These are phyloP conservation scores for Aspergillus nidulans DNA, from an alignment of 495 filamentous ascomycete species.

Conservation along the genomic window DNA sequence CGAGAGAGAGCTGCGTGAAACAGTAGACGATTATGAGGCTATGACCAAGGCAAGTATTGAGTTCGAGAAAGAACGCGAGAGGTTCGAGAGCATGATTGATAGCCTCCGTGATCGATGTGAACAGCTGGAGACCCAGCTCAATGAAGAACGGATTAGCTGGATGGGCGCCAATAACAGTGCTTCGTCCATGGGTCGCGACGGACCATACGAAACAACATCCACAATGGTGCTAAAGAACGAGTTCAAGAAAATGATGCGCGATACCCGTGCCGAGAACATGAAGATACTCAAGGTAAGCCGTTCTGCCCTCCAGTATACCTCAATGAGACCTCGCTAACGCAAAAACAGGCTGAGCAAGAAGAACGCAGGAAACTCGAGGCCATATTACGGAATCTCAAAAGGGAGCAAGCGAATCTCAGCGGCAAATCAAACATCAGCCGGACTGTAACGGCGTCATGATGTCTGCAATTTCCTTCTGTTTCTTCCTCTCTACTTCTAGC, in stretches of 20 bases:
- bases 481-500: neutral
- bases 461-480: neutral
- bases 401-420: slow-evolving; percentile 46
- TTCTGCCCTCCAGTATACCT: neutral
- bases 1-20: slow-evolving; percentile 75
- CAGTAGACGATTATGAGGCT: slow-evolving; percentile 77
- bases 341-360: slow-evolving; percentile 62
- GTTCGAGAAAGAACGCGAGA: slow-evolving; percentile 79
- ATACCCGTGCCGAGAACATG: slow-evolving; percentile 67
- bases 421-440: slow-evolving; percentile 50
- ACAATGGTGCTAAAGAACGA: slow-evolving; percentile 73
- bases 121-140: slow-evolving; percentile 59
- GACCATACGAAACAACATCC: slow-evolving; percentile 55
- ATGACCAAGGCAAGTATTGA: slow-evolving; percentile 83
- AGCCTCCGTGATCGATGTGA: slow-evolving; percentile 65
- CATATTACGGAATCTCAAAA: slow-evolving; percentile 51
- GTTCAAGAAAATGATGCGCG: slow-evolving; percentile 89
- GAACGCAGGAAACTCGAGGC: slow-evolving; percentile 63
- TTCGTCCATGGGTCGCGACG: slow-evolving; percentile 43
- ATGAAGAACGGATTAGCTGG: slow-evolving; percentile 68
- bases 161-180: slow-evolving; percentile 56
- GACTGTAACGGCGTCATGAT: slow-evolving; percentile 44
- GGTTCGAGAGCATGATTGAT: slow-evolving; percentile 70
- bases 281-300: slow-evolving; percentile 62
- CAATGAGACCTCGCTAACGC: slow-evolving; percentile 16